Conservation (phyloP, 345 rosid species). For the Orychophragmus violaceus region DNA sequence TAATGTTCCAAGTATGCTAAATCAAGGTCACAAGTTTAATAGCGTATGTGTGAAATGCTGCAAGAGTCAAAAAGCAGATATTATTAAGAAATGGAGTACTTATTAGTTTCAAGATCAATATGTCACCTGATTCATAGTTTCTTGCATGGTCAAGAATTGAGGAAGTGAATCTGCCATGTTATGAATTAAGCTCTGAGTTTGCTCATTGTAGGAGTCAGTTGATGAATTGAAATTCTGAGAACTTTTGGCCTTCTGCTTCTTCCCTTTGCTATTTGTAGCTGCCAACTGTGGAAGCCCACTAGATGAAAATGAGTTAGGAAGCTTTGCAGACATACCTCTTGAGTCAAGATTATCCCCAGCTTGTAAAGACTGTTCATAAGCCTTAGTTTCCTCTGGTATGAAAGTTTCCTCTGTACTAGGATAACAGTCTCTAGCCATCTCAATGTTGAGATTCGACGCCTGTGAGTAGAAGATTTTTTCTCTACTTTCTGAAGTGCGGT, state of each 20-base stretch:
- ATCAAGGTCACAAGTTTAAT: not conserved
- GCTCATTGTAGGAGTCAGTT: slow-evolving; percentile 46
- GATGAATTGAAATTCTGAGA: slow-evolving; percentile 49
- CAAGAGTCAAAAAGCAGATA: slow-evolving; percentile 9
- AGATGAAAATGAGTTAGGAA: slow-evolving; percentile 34
- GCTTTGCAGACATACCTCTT: slow-evolving; percentile 37
- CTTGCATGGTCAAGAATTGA: slow-evolving; percentile 56
- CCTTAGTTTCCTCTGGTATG: slow-evolving; percentile 35
- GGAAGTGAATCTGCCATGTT: slow-evolving; percentile 36
- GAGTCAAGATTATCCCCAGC: slow-evolving; percentile 38
- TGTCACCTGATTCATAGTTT: slow-evolving; percentile 73
- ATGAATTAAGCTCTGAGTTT: slow-evolving; percentile 35
- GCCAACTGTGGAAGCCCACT: slow-evolving; percentile 34
- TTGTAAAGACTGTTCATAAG: slow-evolving; percentile 30
- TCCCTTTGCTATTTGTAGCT: slow-evolving; percentile 43
- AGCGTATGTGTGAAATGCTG: not conserved
- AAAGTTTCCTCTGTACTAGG: slow-evolving; percentile 38
- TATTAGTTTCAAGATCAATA: not conserved
- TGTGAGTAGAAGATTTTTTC: slow-evolving; percentile 58
- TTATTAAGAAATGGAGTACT: slow-evolving; percentile 3
- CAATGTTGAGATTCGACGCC: slow-evolving; percentile 57
- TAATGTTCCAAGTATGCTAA: slow-evolving; percentile 4
- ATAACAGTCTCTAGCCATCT: slow-evolving; percentile 47
- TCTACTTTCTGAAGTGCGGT: slow-evolving; percentile 36
- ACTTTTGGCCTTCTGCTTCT: slow-evolving; percentile 52